Evolutionary conservation across 768 basidiomycete species (phyloP).

Genomic region (Cyclocybe cylindracea): DNA sequence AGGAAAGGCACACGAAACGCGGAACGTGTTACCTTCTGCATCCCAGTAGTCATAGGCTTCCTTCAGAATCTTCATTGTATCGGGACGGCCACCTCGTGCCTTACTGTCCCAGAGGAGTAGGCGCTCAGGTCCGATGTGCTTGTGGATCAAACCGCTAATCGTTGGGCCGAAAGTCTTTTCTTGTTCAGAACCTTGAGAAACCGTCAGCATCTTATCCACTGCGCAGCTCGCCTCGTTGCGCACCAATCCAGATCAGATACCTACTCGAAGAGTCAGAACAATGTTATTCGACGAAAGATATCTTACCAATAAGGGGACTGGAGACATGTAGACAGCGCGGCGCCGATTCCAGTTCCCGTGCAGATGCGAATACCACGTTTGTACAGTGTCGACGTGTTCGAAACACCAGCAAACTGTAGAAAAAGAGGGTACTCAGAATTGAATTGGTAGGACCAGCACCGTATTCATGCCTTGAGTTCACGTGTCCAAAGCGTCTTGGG

Average conservation of each 20-base stretch:
- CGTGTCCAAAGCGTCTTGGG: conserved; percentile 78
- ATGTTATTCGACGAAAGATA: conserved; percentile 1
- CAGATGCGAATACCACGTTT: conserved; percentile 79
- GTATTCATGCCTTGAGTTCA: conserved; percentile 64
- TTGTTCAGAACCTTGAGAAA: conserved; percentile 67
- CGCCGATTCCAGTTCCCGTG: conserved; percentile 81
- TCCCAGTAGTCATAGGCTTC: conserved; percentile 69
- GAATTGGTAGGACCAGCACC: conserved; percentile 1
- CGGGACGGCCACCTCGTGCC: conserved; percentile 70
- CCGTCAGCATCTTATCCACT: conserved; percentile 15
- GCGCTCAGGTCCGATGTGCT: conserved; percentile 73
- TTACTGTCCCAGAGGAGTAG: conserved; percentile 80
- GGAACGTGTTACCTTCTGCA: conserved; percentile 55
- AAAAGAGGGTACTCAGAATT: background rate
- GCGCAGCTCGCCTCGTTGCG: conserved; percentile 16
- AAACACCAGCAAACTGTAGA: conserved; percentile 73
- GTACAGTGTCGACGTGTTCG: conserved; percentile 80
- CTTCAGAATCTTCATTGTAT: conserved; percentile 74
- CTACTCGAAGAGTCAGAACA: conserved; percentile 31
- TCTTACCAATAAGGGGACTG: conserved; percentile 71
- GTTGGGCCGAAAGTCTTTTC: conserved; percentile 76
- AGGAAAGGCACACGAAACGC: background rate
- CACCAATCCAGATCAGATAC: conserved; percentile 81
- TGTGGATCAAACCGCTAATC: conserved; percentile 70
- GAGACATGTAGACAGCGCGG: conserved; percentile 77